Evolutionary conservation across 768 basidiomycete genomes (phyloP).

Genomic region (Russula olivacea): DNA sequence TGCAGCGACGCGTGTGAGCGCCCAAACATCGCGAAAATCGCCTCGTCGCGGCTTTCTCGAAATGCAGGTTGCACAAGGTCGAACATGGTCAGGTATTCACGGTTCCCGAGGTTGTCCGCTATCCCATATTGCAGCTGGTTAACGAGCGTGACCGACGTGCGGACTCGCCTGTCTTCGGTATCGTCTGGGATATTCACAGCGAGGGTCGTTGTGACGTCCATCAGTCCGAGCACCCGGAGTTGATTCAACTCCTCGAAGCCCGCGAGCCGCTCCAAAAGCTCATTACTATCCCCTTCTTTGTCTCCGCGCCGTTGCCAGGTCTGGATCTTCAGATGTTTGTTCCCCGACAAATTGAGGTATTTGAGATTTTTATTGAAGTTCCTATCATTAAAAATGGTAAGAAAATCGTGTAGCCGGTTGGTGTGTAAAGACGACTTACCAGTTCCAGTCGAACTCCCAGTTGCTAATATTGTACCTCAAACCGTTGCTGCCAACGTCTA

Average conservation of each 20-base stretch:
- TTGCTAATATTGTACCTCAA: conserved; percentile 98
- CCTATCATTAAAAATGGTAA: conserved; percentile 41
- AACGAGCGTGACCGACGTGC: conserved; percentile 84
- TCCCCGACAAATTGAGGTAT: conserved; percentile 95
- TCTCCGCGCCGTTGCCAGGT: conserved; percentile 45
- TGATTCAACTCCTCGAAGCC: conserved; percentile 85
- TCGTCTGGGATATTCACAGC: conserved; percentile 67
- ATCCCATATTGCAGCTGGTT: conserved; percentile 95
- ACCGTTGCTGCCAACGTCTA: conserved; percentile 91
- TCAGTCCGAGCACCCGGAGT: conserved; percentile 88
- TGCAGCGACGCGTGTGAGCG: conserved; percentile 52
- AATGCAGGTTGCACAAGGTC: conserved; percentile 90
- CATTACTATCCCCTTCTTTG: conserved; percentile 30
- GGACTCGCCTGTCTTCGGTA: conserved; percentile 81
- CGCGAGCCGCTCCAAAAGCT: conserved; percentile 41
- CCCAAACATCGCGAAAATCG: conserved; percentile 96
- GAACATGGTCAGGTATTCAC: conserved; percentile 79
- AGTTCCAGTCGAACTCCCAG: conserved; percentile 99
- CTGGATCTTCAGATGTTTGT: conserved; percentile 94
- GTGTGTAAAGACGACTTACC: conserved; percentile 46
- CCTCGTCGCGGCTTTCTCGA: conserved; percentile 67
- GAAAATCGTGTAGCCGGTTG: not conserved
- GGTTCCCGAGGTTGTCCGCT: conserved; percentile 80
- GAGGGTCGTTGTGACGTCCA: conserved; percentile 81
- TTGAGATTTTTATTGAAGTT: conserved; percentile 92